These are phyloP conservation scores for Aspergillus arachidicola DNA, from an alignment of 2,329 filamentous ascomycete genomes.

Conservation along the genomic window DNA sequence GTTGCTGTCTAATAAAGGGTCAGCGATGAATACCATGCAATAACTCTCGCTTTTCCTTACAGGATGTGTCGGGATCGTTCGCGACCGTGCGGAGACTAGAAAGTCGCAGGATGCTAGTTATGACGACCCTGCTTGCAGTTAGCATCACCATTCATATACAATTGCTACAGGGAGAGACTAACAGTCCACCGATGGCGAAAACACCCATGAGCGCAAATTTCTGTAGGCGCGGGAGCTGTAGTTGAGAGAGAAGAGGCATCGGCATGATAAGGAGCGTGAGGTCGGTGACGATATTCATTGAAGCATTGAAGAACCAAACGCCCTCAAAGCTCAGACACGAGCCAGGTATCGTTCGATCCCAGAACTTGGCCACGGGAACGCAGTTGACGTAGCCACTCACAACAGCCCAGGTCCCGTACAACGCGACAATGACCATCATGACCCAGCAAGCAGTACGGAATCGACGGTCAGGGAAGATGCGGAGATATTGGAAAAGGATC, in stretches of 20 bases:
- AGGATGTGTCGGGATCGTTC: constrained; percentile 31
- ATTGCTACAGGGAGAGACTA: constrained; percentile 10
- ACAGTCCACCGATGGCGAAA: constrained; percentile 48
- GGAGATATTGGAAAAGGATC: constrained; percentile 51
- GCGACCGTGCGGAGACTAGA: constrained; percentile 30
- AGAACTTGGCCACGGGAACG: constrained; percentile 44
- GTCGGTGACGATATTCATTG: constrained; percentile 47
- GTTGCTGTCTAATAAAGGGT: constrained; percentile 22
- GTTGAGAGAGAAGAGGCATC: constrained; percentile 43
- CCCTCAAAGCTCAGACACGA: constrained; percentile 42
- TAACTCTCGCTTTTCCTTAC: constrained; percentile 14
- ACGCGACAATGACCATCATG: constrained; percentile 34
- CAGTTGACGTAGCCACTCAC: constrained; percentile 47
- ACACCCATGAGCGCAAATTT: constrained; percentile 44
- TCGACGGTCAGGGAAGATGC: constrained; percentile 41
- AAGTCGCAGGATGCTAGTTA: constrained; percentile 36
- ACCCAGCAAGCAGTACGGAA: constrained; percentile 38
- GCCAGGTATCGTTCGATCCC: constrained; percentile 38
- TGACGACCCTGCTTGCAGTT: constrained; percentile 26
- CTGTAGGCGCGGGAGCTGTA: constrained; percentile 46
- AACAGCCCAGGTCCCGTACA: constrained; percentile 36
- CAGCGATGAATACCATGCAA: not conserved
- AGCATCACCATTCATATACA: not conserved
- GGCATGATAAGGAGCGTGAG: constrained; percentile 46
- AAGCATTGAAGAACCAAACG: constrained; percentile 47